These are phyloP conservation scores for Quaeritorhiza haematococci DNA, from an alignment of 371 early-diverging fungal species.

Conservation along the genomic window DNA sequence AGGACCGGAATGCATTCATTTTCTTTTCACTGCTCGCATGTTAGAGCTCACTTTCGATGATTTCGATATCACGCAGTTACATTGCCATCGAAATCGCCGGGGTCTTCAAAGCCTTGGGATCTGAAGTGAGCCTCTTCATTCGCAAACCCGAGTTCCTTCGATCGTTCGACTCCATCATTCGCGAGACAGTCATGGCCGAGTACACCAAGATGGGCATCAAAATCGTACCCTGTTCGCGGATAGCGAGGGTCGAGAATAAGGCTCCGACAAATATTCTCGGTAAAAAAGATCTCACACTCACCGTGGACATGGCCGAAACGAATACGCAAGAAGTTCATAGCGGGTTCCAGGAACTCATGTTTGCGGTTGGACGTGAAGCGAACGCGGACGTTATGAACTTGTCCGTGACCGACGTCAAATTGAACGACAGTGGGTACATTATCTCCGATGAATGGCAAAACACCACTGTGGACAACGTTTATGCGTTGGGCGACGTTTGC, in stretches of 20 bases:
- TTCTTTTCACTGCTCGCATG: background rate
- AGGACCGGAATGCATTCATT: background rate
- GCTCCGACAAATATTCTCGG: slow-evolving; percentile 20
- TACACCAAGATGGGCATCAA: slow-evolving; percentile 70
- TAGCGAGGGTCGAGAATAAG: slow-evolving; percentile 47
- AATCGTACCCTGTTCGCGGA: slow-evolving; percentile 47
- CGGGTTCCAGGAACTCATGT: slow-evolving; percentile 43
- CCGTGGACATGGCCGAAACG: slow-evolving; percentile 12
- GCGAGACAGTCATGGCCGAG: slow-evolving; percentile 66
- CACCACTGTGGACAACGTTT: slow-evolving; percentile 65
- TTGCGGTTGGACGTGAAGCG: slow-evolving; percentile 79
- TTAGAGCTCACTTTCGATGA: background rate
- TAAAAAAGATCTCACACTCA: slow-evolving; percentile 35
- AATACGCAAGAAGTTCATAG: slow-evolving; percentile 5
- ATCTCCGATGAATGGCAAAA: slow-evolving; percentile 81
- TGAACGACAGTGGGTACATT: slow-evolving; percentile 64
- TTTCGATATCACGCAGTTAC: slow-evolving; percentile 47
- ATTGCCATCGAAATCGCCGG: slow-evolving; percentile 97
- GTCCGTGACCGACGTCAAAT: slow-evolving; percentile 57
- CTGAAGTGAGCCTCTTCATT: slow-evolving; percentile 81
- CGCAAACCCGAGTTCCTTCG: slow-evolving; percentile 83
- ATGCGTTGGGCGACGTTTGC: slow-evolving; percentile 93
- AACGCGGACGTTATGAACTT: slow-evolving; percentile 66
- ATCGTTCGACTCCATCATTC: slow-evolving; percentile 85
- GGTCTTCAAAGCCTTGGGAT: slow-evolving; percentile 79